phyloP scores from a whole-genome alignment of 768 basidiomycete species.

The Phylloporus rhodoxanthus region DNA sequence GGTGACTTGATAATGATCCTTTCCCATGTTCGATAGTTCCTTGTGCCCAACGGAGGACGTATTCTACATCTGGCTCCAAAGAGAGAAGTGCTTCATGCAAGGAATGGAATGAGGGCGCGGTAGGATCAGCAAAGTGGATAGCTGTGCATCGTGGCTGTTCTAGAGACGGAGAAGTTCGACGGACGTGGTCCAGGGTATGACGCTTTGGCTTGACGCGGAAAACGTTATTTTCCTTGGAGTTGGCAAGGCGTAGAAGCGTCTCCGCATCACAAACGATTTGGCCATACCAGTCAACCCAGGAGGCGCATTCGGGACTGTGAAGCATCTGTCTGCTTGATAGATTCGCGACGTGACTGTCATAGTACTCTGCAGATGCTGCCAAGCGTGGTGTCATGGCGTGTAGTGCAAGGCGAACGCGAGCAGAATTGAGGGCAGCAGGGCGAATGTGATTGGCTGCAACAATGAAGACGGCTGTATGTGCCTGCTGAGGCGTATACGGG shows the following conservation, averaged over 20 bases:
- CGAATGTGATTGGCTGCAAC: constrained; percentile 42
- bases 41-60: constrained; percentile 54
- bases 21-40: constrained; percentile 33
- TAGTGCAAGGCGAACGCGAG: constrained; percentile 70
- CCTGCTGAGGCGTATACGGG: constrained; percentile 39
- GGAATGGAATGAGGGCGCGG: constrained; percentile 60
- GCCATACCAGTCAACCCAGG: constrained; percentile 87
- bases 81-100: constrained; percentile 63
- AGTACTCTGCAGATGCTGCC: constrained; percentile 78
- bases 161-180: constrained; percentile 43
- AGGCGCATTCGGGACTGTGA: constrained; percentile 40
- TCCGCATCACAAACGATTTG: constrained; percentile 63
- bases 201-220: constrained; percentile 29
- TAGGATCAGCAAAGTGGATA: constrained; percentile 70
- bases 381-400: constrained; percentile 77
- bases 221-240: constrained; percentile 39
- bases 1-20: constrained; percentile 33
- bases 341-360: constrained; percentile 36
- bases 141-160: constrained; percentile 55
- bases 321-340: constrained; percentile 25
- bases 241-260: constrained; percentile 48
- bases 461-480: constrained; percentile 37
- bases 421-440: constrained; percentile 44
- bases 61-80: constrained; percentile 51
- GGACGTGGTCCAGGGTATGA: constrained; percentile 75